Evolutionary conservation across 2,329 filamentous ascomycete species (phyloP).

Genomic region (Parastagonospora avenae): DNA sequence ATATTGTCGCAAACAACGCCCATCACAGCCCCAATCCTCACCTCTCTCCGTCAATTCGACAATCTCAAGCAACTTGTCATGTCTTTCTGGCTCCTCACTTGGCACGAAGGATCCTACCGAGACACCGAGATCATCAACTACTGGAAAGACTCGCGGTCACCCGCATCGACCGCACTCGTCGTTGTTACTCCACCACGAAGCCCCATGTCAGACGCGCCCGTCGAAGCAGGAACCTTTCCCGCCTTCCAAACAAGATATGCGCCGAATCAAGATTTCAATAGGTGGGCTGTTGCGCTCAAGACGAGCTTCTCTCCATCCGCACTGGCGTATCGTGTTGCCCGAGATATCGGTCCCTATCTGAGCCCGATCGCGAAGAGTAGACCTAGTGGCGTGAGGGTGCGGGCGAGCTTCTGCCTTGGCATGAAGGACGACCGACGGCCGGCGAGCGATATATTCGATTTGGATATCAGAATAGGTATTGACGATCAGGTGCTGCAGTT

Average conservation of each 20-base stretch:
- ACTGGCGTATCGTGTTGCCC: conserved; percentile 48
- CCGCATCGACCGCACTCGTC: conserved; percentile 47
- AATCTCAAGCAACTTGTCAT: conserved; percentile 50
- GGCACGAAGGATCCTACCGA: conserved; percentile 46
- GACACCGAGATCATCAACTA: conserved; percentile 52
- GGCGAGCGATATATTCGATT: conserved; percentile 51
- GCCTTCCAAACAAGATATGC: conserved; percentile 15
- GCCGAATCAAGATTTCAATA: conserved; percentile 37
- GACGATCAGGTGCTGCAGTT: conserved; percentile 49
- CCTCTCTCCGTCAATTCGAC: conserved; percentile 49
- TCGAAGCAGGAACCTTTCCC: conserved; percentile 36
- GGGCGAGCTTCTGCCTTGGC: conserved; percentile 54
- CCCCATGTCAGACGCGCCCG: conserved; percentile 24
- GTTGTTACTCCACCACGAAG: conserved; percentile 37
- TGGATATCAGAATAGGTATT: conserved; percentile 51
- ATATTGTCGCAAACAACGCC: conserved; percentile 47
- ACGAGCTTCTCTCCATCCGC: conserved; percentile 48
- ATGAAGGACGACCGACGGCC: conserved; percentile 24
- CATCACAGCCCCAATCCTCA: conserved; percentile 47
- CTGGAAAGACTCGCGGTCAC: conserved; percentile 50
- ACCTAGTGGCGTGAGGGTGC: conserved; percentile 50
- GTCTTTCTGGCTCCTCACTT: conserved; percentile 50
- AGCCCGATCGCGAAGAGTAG: conserved; percentile 48
- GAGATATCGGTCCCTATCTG: conserved; percentile 48
- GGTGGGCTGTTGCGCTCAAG: conserved; percentile 50